Conservation (phyloP, 345 rosid genomes). For the Pelargonium nanum region DNA sequence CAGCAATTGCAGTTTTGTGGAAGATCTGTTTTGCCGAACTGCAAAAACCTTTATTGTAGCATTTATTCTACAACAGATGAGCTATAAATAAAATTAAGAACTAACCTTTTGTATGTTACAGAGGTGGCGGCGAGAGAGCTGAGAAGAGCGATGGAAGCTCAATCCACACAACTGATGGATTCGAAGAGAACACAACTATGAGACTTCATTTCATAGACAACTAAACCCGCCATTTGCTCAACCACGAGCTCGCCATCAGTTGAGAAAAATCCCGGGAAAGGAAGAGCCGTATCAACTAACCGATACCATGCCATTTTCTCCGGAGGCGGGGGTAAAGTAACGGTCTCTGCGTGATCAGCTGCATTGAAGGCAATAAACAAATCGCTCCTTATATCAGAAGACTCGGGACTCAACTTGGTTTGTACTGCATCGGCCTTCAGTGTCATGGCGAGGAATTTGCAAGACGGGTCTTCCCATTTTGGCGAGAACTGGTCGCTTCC, state of each 20-base stretch:
- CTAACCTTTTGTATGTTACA: no score
- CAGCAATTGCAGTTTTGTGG: no score
- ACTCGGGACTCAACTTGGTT: conserved; percentile 17
- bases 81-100: no score
- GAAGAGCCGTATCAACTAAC: conserved; percentile 73
- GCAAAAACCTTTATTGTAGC: no score
- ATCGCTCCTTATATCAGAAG: conserved; percentile 31
- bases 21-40: no score
- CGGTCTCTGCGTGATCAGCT: conserved; percentile 28
- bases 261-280: conserved; percentile 74
- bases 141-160: conserved; percentile 12
- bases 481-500: conserved; percentile 63
- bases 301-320: conserved; percentile 57
- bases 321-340: conserved; percentile 43
- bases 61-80: no score
- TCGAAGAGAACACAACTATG: conserved; percentile 76
- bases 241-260: conserved; percentile 37
- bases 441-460: conserved; percentile 62
- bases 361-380: conserved; percentile 64
- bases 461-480: conserved; percentile 59
- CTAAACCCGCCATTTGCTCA: conserved; percentile 34
- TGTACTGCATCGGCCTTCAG: conserved; percentile 37
- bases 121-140: conserved; percentile 4
- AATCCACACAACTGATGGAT: conserved; percentile 28
- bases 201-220: conserved; percentile 60